A percentile compares a stretch with the other conserved stretches of the same genome.
Conservation (phyloP, 306 rosid genomes). For the Vachellia collinsii region DNA sequence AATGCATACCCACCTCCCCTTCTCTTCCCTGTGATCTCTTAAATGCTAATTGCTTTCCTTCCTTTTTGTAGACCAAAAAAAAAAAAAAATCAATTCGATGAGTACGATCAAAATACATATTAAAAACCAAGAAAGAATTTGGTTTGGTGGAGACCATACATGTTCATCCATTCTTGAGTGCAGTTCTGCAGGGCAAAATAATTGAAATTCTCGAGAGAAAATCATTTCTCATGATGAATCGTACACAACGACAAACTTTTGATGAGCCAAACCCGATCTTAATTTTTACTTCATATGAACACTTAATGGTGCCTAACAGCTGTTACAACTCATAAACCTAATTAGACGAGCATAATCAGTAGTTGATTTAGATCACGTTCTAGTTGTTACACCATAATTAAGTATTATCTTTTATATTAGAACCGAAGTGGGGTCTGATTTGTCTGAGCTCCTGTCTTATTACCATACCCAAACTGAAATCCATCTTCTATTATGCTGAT, state of each 20-base stretch:
- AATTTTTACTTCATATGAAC: not conserved
- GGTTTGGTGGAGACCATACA: not conserved
- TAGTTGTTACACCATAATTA: not conserved
- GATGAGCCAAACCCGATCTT: not conserved
- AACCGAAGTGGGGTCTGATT: not conserved
- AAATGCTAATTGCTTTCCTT: not conserved
- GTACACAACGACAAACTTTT: not conserved
- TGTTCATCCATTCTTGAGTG: not conserved
- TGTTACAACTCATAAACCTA: constrained; percentile 4
- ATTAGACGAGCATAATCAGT: not conserved
- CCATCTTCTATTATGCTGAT: not conserved
- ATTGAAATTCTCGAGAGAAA: not conserved
- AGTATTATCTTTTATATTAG: not conserved
- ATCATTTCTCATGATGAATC: not conserved
- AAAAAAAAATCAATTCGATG: not conserved
- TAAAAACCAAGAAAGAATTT: not conserved
- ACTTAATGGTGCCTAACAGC: not conserved
- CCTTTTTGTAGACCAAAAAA: not conserved
- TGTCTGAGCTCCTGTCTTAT: not conserved
- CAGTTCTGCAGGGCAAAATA: not conserved
- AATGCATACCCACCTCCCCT: not conserved
- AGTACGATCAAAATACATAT: not conserved
- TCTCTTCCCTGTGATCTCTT: not conserved
- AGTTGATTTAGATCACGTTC: not conserved
- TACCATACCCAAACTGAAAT: not conserved